phyloP scores from a whole-genome alignment of 257 asterid species.

The Penstemon eatonii region DNA sequence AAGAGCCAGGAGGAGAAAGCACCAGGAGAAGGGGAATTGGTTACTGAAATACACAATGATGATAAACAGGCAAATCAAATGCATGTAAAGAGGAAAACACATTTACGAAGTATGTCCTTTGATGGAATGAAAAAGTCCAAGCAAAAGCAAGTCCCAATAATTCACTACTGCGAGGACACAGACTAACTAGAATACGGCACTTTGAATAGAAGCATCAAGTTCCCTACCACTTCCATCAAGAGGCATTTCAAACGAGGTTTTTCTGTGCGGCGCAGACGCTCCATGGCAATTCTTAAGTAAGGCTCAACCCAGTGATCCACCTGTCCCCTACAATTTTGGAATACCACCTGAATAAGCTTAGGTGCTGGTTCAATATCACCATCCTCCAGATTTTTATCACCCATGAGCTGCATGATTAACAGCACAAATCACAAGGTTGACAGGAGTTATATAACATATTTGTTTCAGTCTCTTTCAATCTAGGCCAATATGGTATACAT shows the following conservation, averaged over 20 bases:
- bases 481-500: conserved; percentile 4
- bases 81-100: neutral
- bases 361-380: conserved; percentile 97
- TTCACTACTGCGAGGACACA: neutral
- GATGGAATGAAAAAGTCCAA: neutral
- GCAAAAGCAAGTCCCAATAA: conserved; percentile 1
- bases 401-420: conserved; percentile 64
- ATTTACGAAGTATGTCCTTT: neutral
- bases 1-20: neutral
- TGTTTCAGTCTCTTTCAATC: neutral
- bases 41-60: neutral
- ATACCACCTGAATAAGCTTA: conserved; percentile 87
- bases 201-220: neutral
- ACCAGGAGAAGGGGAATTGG: neutral
- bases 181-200: neutral
- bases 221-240: conserved; percentile 82
- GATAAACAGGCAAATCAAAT: conserved; percentile 12
- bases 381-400: conserved; percentile 87
- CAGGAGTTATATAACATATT: neutral
- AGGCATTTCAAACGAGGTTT: conserved; percentile 77
- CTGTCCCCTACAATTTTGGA: conserved; percentile 90
- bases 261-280: conserved; percentile 78
- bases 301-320: conserved; percentile 99
- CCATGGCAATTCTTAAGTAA: conserved; percentile 71
- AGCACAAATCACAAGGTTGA: conserved; percentile 13